Percentiles rank a stretch among this genome's conserved stretches.
Conservation (phyloP, 1,284 basidiomycete genomes). For the Trichosporon asahii region DNA sequence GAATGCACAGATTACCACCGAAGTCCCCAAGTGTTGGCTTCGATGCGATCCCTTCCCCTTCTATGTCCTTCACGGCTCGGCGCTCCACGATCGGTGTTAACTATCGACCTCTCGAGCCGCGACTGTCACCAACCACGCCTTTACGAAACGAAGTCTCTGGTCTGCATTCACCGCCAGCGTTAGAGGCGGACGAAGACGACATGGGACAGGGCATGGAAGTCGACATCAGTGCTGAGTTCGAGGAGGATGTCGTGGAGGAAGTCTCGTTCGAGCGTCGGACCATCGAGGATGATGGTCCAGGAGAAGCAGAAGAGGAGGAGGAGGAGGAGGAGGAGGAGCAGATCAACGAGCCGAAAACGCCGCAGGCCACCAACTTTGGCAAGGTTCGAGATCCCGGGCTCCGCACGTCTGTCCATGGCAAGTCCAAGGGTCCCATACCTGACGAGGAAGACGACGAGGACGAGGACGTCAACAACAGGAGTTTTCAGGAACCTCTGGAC, state of each 20-base stretch:
- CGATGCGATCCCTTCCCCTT: conserved; percentile 32
- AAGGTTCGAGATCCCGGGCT: not conserved
- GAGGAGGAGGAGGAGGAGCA: conserved; percentile 25
- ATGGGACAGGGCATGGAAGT: not conserved
- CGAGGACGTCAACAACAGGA: conserved; percentile 16
- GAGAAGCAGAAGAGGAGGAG: conserved; percentile 29
- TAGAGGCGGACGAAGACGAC: not conserved
- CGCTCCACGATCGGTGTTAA: conserved; percentile 19
- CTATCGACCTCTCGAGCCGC: not conserved
- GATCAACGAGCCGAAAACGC: not conserved
- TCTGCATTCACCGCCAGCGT: not conserved
- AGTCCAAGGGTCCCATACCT: not conserved
- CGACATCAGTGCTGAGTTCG: conserved; percentile 17
- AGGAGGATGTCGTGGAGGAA: not conserved
- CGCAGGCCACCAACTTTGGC: not conserved
- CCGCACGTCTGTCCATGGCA: not conserved
- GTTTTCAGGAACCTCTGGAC: conserved; percentile 4
- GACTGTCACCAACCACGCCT: not conserved
- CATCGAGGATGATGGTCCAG: conserved; percentile 17
- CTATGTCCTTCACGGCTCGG: conserved; percentile 14
- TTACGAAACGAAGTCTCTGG: not conserved
- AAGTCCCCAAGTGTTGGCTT: conserved; percentile 27
- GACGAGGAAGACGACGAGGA: conserved; percentile 21
- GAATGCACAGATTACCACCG: conserved; percentile 22
- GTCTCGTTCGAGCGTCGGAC: not conserved